A percentile compares a stretch with the other conserved stretches of the same genome.
These are phyloP conservation scores for Vanrija pseudolonga DNA, from an alignment of 1,284 basidiomycete species.

Conservation along the genomic window DNA sequence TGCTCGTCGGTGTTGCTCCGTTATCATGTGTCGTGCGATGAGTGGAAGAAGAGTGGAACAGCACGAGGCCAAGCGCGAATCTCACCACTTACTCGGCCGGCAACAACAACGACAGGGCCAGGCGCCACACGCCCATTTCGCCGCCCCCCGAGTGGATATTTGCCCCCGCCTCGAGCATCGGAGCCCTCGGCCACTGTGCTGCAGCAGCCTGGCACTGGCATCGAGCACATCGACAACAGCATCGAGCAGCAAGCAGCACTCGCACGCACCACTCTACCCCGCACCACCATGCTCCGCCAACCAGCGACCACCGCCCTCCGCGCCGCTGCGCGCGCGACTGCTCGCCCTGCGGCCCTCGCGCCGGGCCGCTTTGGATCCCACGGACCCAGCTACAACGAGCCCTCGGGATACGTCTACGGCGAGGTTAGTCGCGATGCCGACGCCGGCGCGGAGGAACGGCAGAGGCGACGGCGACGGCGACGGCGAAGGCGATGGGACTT, in stretches of 20 bases:
- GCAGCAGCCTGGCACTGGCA: not conserved
- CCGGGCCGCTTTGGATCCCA: constrained; percentile 57
- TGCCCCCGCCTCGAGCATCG: not conserved
- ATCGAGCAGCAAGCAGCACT: too few relatives aligned
- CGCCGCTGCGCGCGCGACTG: constrained; percentile 1
- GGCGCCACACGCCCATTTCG: too few relatives aligned
- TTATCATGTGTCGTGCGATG: too few relatives aligned
- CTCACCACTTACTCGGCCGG: not conserved
- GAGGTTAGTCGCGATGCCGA: constrained; percentile 53
- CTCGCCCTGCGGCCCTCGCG: constrained; percentile 2
- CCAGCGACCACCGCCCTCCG: constrained; percentile 7
- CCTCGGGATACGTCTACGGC: constrained; percentile 78
- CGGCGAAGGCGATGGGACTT: too few relatives aligned
- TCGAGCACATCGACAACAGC: not conserved
- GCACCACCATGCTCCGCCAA: constrained; percentile 15
- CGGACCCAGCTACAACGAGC: constrained; percentile 79
- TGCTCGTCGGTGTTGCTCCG: too few relatives aligned
- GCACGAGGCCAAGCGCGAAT: too few relatives aligned
- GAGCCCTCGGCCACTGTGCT: not conserved
- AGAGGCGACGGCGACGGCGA: too few relatives aligned
- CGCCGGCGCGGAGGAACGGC: too few relatives aligned
- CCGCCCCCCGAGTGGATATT: too few relatives aligned
- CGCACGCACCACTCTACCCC: constrained; percentile 3
- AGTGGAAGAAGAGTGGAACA: too few relatives aligned
- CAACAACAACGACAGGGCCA: not conserved